Base-by-base conservation (phyloP, 495 filamentous ascomycete genomes). In the Cercophora samala region DNA sequence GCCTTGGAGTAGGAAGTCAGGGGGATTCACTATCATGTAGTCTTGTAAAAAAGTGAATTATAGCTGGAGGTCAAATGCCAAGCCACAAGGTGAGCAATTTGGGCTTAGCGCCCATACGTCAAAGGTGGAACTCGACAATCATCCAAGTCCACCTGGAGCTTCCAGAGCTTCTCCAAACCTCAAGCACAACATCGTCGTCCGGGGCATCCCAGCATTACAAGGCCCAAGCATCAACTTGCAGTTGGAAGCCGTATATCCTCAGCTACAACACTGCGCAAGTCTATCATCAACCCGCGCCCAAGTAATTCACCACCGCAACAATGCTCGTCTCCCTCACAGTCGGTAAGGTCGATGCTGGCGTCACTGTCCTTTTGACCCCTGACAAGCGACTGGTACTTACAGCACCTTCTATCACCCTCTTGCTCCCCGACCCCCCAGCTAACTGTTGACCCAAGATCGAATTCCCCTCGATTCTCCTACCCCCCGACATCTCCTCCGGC, bases 301-400 rank as follows among this genome's bases (percentile, higher is more conserved):
- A 15, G 4, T 1, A 54, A 15, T 4, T 19, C 19, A 6, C 61
- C 24, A 24, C 46, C 13, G 26, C 65, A 63, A 86, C 69, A 22
- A 99, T 98, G 96, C 83, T 99, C 71, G 89, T 99, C 82, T 98
- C 95, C 58, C 87, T 99, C 75, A 99, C 95, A 55, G 96, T 99
- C 76, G 95, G 95, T 81, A 99, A 99, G 83, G 95, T 99, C 79
- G 95, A 99, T 78, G 95, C 95, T 71, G 95, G 95, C 78, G 93
- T 99, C 72, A 96, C 95, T 59, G 96, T 99, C 64, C 88, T 99
- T 63, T 85, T 99, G 65, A 99, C 95, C 51, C 90, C 97, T 72
- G 95, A 99, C 81, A 98, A 98, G 81, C 89, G 95, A 70, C 84
- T 99, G 71, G 95, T 97, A 56, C n/a, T 56, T 56, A 15, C 53